Base-by-base conservation (phyloP, 495 filamentous ascomycete genomes). In the Staphylotrichum longicolle region DNA sequence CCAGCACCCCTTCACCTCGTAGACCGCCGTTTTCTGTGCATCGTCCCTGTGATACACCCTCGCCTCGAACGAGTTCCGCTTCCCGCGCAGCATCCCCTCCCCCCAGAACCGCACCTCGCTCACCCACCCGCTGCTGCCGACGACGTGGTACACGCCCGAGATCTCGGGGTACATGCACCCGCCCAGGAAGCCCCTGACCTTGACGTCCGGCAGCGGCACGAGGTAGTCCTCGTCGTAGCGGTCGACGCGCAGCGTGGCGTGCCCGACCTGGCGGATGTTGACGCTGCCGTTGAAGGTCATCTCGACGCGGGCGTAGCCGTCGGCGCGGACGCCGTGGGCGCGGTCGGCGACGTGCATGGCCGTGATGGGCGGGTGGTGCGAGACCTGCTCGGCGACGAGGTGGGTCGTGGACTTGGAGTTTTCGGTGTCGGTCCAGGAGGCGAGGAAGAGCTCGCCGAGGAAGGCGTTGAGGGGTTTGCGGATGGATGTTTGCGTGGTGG, bases 301-400 rank as follows among this genome's bases (percentile, higher is more conserved):
- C 70, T 93, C 93, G 71, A 93, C 89, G 55, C 86, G 88, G 60
- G 92, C 93, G 76, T 94, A 96, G 63, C 91, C 91, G 79, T 90
- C 83, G 5, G 92, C 78, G 73, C 85, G 82, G 52, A 95, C 80
- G 40, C 89, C 89, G 65, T 93, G 79, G 62, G 88, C 86, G 37
- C 81, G 75, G 72, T 94, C 93, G 69, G 80, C 79, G 59, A 95
- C 88, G 59, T 85, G 85, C 73, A 93, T 93, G 14, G 91, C 91
- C 15, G 91, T 96, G 52, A 91, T 89, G 32, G 91, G 91, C 47
- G 91, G 91, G 70, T 96, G 91, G 70, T 95, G 91, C 72, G 85
- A 89, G 59, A 68, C 70, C 58, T 77, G 67, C 60, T 72, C 65
- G 51, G 70, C 63, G 10, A 75, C 91, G 60, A 96, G 73, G 4